Evolutionary conservation across 164 flowering plant genomes (phyloP).

Genomic region (Malania oleifera): DNA sequence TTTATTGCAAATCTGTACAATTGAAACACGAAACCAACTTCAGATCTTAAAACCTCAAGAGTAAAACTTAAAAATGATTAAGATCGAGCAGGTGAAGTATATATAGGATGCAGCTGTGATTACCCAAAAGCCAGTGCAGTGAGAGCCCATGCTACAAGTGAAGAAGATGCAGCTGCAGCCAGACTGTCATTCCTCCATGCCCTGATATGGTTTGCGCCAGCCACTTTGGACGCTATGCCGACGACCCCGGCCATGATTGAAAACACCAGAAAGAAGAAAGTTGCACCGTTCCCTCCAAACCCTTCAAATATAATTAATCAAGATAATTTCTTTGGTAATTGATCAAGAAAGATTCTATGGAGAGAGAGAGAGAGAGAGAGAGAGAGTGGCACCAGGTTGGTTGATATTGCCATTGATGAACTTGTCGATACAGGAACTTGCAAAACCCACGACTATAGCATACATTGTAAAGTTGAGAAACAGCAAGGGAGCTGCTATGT

Average conservation of each 20-base stretch:
- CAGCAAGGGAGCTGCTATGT: slow-evolving; percentile 80
- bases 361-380: neutral
- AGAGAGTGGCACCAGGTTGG: too few species aligned
- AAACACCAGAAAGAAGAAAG: slow-evolving; percentile 54
- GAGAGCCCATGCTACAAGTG: slow-evolving; percentile 75
- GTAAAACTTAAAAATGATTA: too few species aligned
- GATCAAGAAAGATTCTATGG: too few species aligned
- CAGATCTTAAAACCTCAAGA: too few species aligned
- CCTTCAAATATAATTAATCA: slow-evolving; percentile 16
- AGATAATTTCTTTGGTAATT: too few species aligned
- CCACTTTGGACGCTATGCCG: slow-evolving; percentile 63
- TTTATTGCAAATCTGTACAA: slow-evolving; percentile 84
- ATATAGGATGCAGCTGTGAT: too few species aligned
- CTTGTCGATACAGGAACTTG: slow-evolving; percentile 80
- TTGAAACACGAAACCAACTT: too few species aligned
- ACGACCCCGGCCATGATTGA: slow-evolving; percentile 60
- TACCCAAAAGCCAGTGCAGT: slow-evolving; percentile 89
- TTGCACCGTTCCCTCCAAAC: slow-evolving; percentile 61
- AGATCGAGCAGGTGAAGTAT: too few species aligned
- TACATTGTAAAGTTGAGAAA: slow-evolving; percentile 73
- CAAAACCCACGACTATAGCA: slow-evolving; percentile 58
- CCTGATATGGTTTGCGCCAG: slow-evolving; percentile 69
- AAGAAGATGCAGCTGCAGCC: slow-evolving; percentile 65
- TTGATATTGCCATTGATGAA: slow-evolving; percentile 74
- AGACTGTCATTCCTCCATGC: slow-evolving; percentile 84